Evolutionary conservation across 108 stramenopile species (phyloP).

Genomic region (Pseudonitzschia delicatissima): DNA sequence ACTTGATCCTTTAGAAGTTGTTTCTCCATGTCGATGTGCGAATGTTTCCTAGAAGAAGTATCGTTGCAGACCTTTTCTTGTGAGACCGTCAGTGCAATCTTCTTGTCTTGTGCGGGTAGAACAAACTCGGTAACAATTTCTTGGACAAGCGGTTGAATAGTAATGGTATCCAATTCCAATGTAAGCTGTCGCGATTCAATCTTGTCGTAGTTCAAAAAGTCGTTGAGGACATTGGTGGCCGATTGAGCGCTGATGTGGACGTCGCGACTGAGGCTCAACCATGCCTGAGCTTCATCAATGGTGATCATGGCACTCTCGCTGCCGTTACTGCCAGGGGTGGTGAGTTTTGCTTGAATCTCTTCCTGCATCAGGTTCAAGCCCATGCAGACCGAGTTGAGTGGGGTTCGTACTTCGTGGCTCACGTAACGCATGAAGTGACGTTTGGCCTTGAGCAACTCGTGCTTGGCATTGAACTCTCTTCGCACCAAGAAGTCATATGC

Average conservation of each 20-base stretch:
- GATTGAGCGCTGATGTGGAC: slow-evolving; percentile 16
- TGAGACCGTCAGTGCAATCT: slow-evolving; percentile 11
- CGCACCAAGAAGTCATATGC: slow-evolving; percentile 50
- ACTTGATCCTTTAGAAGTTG: slow-evolving; percentile 1
- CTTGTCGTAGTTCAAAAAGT: slow-evolving; percentile 38
- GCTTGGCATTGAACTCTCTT: slow-evolving; percentile 12
- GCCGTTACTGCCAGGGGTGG: background rate
- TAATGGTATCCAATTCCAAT: slow-evolving; percentile 15
- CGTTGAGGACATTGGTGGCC: slow-evolving; percentile 36
- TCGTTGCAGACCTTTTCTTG: slow-evolving; percentile 19
- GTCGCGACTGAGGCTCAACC: slow-evolving; percentile 10
- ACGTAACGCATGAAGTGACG: slow-evolving; percentile 30
- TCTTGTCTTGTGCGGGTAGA: slow-evolving; percentile 23
- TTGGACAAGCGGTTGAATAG: slow-evolving; percentile 18
- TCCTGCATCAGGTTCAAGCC: slow-evolving; percentile 34
- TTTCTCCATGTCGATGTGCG: background rate
- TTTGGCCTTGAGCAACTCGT: slow-evolving; percentile 21
- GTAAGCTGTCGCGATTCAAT: slow-evolving; percentile 25
- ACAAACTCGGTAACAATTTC: slow-evolving; percentile 23
- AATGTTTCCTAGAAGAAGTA: background rate
- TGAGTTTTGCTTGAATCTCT: slow-evolving; percentile 1
- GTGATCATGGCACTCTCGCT: background rate
- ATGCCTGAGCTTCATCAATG: slow-evolving; percentile 11
- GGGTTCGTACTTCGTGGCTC: slow-evolving; percentile 29
- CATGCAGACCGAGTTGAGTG: slow-evolving; percentile 24